Conservation (phyloP, 2,329 filamentous ascomycete species). For the Exophiala sp. region DNA sequence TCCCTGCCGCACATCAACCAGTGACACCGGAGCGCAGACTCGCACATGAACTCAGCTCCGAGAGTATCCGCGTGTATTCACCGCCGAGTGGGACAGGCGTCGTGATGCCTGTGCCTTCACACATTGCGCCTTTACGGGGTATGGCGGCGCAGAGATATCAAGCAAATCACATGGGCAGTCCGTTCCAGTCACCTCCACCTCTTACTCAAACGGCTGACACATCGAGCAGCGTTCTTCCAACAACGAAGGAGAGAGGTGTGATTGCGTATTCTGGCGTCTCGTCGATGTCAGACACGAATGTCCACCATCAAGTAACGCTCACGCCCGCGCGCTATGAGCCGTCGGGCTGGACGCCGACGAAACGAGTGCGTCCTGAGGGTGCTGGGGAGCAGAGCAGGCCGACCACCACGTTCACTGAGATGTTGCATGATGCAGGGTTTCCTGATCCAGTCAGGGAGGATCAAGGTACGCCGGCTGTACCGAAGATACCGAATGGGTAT, state of each 20-base stretch:
- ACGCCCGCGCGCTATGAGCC: constrained; percentile 24
- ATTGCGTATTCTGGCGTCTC: constrained; percentile 17
- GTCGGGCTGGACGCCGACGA: constrained; percentile 9
- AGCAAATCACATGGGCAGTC: constrained; percentile 22
- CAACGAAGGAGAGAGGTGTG: constrained; percentile 10
- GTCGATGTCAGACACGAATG: constrained; percentile 5
- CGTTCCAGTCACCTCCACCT: constrained; percentile 27
- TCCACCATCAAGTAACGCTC: constrained; percentile 6
- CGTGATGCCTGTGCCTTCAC: constrained; percentile 15
- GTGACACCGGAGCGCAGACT: constrained; percentile 30
- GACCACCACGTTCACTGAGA: constrained; percentile 27
- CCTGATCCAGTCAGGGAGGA: constrained; percentile 21
- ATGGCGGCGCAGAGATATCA: constrained; percentile 23
- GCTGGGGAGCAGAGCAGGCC: constrained; percentile 16
- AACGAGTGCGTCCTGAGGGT: constrained; percentile 5
- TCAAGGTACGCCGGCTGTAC: constrained; percentile 19
- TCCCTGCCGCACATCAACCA: constrained; percentile 26
- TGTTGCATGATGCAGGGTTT: constrained; percentile 27
- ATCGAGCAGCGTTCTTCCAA: constrained; percentile 9
- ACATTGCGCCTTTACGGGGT: constrained; percentile 24
- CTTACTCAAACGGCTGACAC: constrained; percentile 2
- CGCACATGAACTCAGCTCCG: constrained; percentile 34
- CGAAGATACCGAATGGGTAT: constrained; percentile 24
- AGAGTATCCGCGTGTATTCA: constrained; percentile 48
- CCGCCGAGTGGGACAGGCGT: constrained; percentile 35